These are phyloP conservation scores for Elsinoe necatrix DNA, from an alignment of 2,329 filamentous ascomycete species.

Conservation along the genomic window DNA sequence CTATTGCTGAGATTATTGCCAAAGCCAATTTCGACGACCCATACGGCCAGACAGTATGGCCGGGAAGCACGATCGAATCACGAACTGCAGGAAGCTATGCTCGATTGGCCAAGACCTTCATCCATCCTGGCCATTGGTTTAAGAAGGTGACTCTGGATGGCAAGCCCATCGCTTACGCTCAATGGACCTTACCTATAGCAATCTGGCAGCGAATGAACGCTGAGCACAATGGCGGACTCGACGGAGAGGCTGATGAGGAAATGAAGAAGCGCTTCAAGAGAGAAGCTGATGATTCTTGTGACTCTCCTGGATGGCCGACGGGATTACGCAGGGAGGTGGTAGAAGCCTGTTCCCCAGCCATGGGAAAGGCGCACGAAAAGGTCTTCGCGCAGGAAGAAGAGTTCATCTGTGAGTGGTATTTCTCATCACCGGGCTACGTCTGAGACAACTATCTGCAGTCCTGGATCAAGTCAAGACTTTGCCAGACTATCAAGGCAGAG, in stretches of 20 bases:
- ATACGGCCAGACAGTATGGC: constrained; percentile 8
- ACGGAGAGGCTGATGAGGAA: neutral
- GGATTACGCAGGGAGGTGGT: neutral
- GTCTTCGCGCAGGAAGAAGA: neutral
- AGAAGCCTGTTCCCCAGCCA: neutral
- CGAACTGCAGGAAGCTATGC: neutral
- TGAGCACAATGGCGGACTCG: neutral
- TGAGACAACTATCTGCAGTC: too few relatives aligned
- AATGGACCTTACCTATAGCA: neutral
- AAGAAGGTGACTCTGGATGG: neutral
- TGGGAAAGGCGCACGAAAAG: neutral
- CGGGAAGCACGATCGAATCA: neutral
- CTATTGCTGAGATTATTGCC: constrained; percentile 3
- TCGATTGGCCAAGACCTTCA: neutral
- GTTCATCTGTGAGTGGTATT: constrained; percentile 5
- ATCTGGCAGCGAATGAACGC: neutral
- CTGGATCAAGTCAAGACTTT: constrained; percentile 28
- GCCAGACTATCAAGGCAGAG: constrained; percentile 33
- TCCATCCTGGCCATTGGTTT: neutral
- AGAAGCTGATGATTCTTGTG: neutral
- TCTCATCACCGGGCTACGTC: too few relatives aligned
- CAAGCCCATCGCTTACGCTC: constrained; percentile 4
- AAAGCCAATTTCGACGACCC: neutral
- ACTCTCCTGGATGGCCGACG: constrained; percentile 3
- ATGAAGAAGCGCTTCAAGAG: neutral